These are phyloP conservation scores for Calonectria pteridis DNA, from an alignment of 2,329 filamentous ascomycete species.

Conservation along the genomic window DNA sequence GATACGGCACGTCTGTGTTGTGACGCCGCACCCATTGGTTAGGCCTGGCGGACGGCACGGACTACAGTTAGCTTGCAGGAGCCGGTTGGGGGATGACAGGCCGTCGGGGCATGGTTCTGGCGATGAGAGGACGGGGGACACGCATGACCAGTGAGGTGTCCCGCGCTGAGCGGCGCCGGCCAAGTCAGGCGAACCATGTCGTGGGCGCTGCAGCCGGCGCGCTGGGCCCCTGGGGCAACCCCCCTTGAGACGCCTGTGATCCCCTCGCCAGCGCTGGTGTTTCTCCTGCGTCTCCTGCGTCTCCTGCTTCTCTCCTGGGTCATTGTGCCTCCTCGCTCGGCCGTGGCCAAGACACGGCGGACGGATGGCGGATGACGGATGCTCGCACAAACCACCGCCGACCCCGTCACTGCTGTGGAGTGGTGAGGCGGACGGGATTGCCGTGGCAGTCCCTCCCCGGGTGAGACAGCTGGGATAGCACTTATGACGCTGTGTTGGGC, in stretches of 20 bases:
- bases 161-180: slow-evolving; percentile 18
- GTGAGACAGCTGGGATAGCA: neutral
- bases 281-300: no score
- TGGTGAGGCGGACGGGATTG: neutral
- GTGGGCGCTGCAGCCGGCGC: slow-evolving; percentile 19
- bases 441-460: neutral
- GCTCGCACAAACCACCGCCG: neutral
- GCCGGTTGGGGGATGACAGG: slow-evolving; percentile 18
- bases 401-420: neutral
- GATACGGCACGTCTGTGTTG: slow-evolving; percentile 30
- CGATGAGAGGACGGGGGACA: neutral
- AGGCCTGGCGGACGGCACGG: slow-evolving; percentile 1
- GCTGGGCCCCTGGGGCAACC: neutral
- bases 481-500: neutral
- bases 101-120: slow-evolving; percentile 6
- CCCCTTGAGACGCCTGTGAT: neutral
- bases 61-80: neutral
- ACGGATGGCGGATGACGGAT: neutral
- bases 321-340: neutral
- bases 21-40: slow-evolving; percentile 10
- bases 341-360: neutral
- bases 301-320: neutral
- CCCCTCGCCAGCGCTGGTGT: neutral
- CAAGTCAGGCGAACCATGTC: slow-evolving; percentile 32
- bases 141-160: slow-evolving; percentile 33